Evolutionary conservation across 2,329 filamentous ascomycete species (phyloP).

Genomic region (Microthyrium microscopicum): DNA sequence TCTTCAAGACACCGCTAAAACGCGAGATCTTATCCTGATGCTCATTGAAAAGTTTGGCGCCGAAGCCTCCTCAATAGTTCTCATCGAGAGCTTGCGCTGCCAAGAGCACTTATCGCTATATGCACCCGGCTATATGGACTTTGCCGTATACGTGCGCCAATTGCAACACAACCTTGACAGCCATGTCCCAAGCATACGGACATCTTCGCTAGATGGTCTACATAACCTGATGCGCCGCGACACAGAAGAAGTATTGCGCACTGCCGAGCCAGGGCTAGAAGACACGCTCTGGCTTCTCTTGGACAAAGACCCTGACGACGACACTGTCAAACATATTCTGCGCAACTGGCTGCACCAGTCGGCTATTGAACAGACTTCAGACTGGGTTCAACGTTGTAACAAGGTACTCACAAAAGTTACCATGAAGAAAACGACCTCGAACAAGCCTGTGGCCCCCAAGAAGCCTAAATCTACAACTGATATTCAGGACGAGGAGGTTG

Average conservation of each 20-base stretch:
- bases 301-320: constrained; percentile 51
- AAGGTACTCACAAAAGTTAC: constrained; percentile 77
- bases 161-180: constrained; percentile 66
- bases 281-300: constrained; percentile 84
- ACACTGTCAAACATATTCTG: constrained; percentile 73
- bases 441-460: constrained; percentile 21
- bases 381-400: constrained; percentile 85
- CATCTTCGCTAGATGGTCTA: constrained; percentile 71
- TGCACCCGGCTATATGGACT: constrained; percentile 73
- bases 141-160: constrained; percentile 63
- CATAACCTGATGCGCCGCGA: constrained; percentile 93
- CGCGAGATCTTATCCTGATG: constrained; percentile 79
- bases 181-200: constrained; percentile 49
- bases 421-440: constrained; percentile 35
- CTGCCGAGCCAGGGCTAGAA: constrained; percentile 64
- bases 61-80: constrained; percentile 52
- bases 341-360: constrained; percentile 89
- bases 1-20: constrained; percentile 79
- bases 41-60: constrained; percentile 69
- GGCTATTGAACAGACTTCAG: constrained; percentile 56
- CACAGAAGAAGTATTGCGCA: constrained; percentile 62
- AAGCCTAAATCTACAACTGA: constrained; percentile 48
- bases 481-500: constrained; percentile 87
- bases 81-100: constrained; percentile 64
- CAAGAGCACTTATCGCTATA: constrained; percentile 86